Evolutionary conservation across 176 grass and related monocot genomes (phyloP).

Genomic region (Rhynchospora breviuscula): DNA sequence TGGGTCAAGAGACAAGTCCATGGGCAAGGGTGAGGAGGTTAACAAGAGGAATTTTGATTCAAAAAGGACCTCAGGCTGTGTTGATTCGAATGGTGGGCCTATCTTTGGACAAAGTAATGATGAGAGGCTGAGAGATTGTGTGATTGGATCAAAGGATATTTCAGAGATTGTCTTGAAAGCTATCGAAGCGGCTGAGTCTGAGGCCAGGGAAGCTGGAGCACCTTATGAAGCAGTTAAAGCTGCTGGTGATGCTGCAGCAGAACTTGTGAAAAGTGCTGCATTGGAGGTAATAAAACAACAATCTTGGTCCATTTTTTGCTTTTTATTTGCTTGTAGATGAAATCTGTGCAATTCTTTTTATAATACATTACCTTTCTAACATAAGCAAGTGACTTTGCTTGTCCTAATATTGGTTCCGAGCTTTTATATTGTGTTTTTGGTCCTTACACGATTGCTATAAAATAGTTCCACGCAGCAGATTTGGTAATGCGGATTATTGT

Average conservation of each 20-base stretch:
- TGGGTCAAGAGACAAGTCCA: slow-evolving; percentile 45
- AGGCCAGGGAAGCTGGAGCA: slow-evolving; percentile 72
- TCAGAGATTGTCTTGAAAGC: slow-evolving; percentile 83
- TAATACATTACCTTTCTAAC: background rate
- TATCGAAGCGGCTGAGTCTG: slow-evolving; percentile 75
- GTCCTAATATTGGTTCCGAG: background rate
- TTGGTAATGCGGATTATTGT: background rate
- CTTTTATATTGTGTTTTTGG: background rate
- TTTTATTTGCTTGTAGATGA: background rate
- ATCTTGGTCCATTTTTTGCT: background rate
- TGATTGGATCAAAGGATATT: slow-evolving; percentile 93
- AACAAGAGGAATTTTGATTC: slow-evolving; percentile 38
- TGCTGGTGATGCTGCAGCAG: slow-evolving; percentile 93
- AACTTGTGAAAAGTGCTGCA: slow-evolving; percentile 88
- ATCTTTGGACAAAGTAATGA: slow-evolving; percentile 51
- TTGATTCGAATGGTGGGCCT: slow-evolving; percentile 22
- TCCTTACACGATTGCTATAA: background rate
- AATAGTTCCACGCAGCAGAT: background rate
- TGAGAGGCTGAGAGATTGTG: slow-evolving; percentile 81
- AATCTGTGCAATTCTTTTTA: slow-evolving; percentile 6
- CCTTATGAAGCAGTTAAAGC: slow-evolving; percentile 87
- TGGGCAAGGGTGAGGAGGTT: slow-evolving; percentile 31
- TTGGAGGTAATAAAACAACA: slow-evolving; percentile 54
- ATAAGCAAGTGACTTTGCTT: background rate
- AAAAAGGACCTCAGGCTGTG: slow-evolving; percentile 21